A percentile compares a stretch with the other conserved stretches of the same genome.
These are phyloP conservation scores for Shiraia sp. DNA, from an alignment of 2,329 filamentous ascomycete genomes.

Conservation along the genomic window DNA sequence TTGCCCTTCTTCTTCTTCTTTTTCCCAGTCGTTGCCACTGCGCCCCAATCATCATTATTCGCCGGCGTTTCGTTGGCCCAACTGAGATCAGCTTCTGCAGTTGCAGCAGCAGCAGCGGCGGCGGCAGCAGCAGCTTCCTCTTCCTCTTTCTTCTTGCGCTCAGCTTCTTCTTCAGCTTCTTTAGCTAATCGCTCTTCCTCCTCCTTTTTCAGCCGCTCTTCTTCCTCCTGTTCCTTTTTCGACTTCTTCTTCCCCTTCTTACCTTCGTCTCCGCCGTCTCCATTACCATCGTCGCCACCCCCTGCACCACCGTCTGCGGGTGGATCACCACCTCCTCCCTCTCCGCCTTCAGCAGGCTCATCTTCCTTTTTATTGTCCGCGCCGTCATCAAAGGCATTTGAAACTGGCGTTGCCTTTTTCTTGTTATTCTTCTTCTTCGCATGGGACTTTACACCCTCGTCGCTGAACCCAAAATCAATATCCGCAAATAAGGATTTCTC, in stretches of 20 bases:
- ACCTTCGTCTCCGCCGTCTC: slow-evolving; percentile 37
- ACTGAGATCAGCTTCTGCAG: slow-evolving; percentile 27
- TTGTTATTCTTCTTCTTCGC: slow-evolving; percentile 57
- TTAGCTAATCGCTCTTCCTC: slow-evolving; percentile 45
- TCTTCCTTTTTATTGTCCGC: slow-evolving; percentile 55
- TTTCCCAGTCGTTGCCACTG: slow-evolving; percentile 26
- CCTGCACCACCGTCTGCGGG: slow-evolving; percentile 43
- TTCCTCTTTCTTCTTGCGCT: slow-evolving; percentile 38
- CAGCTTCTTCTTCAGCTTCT: slow-evolving; percentile 45
- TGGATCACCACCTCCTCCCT: slow-evolving; percentile 38
- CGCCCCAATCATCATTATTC: slow-evolving; percentile 35
- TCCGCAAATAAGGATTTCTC: slow-evolving; percentile 42
- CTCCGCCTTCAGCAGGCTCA: slow-evolving; percentile 34
- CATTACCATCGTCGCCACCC: slow-evolving; percentile 40
- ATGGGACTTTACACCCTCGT: slow-evolving; percentile 56
- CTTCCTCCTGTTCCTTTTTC: slow-evolving; percentile 41
- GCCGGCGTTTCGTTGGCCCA: slow-evolving; percentile 32
- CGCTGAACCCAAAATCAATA: slow-evolving; percentile 62
- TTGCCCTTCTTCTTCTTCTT: slow-evolving; percentile 45
- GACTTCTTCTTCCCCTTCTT: slow-evolving; percentile 45
- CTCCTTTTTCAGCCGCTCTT: slow-evolving; percentile 41
- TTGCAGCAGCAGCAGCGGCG: slow-evolving; percentile 31
- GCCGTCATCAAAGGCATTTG: slow-evolving; percentile 46
- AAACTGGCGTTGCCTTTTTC: slow-evolving; percentile 16
- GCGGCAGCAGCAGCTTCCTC: slow-evolving; percentile 38